A percentile compares a stretch with the other conserved stretches of the same genome.
phyloP scores from a whole-genome alignment of 2,329 filamentous ascomycete species.

The Arthrobotrys megalospora region DNA sequence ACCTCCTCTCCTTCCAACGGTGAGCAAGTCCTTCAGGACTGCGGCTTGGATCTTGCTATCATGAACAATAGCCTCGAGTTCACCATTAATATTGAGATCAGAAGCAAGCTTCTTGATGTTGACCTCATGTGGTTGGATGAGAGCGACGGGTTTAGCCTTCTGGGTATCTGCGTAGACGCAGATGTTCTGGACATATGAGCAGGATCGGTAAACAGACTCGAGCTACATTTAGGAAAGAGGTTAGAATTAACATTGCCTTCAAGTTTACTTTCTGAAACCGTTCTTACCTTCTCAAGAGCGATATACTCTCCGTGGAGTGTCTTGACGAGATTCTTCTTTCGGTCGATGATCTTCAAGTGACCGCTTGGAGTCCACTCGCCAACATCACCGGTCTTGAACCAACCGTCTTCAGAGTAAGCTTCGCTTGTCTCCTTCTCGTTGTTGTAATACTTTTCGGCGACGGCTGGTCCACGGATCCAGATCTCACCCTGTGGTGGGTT shows the following conservation, averaged over 20 bases:
- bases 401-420: slow-evolving; percentile 84
- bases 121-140: slow-evolving; percentile 80
- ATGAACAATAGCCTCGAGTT: slow-evolving; percentile 78
- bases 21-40: slow-evolving; percentile 80
- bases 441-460: slow-evolving; percentile 84
- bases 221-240: slow-evolving; percentile 71
- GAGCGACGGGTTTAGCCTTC: slow-evolving; percentile 83
- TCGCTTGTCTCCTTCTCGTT: slow-evolving; percentile 88
- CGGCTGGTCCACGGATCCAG: slow-evolving; percentile 83
- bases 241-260: background rate
- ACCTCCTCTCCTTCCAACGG: slow-evolving; percentile 76
- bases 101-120: slow-evolving; percentile 75
- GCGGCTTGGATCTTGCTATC: slow-evolving; percentile 76
- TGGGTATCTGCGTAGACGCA: slow-evolving; percentile 86
- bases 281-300: slow-evolving; percentile 80
- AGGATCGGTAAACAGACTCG: slow-evolving; percentile 88
- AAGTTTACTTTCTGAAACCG: too few relatives aligned
- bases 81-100: slow-evolving; percentile 75
- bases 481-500: slow-evolving; percentile 89
- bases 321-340: slow-evolving; percentile 99
- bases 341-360: slow-evolving; percentile 89
- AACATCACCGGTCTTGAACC: slow-evolving; percentile 98
- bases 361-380: slow-evolving; percentile 87
- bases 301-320: slow-evolving; percentile 96
- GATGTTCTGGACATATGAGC: slow-evolving; percentile 84